Evolutionary conservation across 441 rosid species (phyloP).

Genomic region (Eutrema salsugineum): DNA sequence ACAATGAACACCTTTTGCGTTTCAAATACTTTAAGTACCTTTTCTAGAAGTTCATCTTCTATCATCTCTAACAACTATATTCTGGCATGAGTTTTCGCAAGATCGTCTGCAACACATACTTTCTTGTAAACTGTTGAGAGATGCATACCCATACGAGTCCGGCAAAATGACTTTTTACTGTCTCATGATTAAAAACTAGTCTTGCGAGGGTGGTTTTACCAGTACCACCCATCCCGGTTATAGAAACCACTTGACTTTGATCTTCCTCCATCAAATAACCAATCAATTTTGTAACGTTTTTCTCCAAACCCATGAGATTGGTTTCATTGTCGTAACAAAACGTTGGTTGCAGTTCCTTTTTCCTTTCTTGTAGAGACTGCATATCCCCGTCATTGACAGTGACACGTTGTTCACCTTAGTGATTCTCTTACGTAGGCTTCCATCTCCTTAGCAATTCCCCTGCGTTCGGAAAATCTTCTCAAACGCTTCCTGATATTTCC

Average conservation of each 20-base stretch:
- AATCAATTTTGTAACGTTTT: constrained; percentile 12
- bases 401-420: neutral
- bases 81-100: neutral
- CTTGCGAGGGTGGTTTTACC: constrained; percentile 33
- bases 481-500: neutral
- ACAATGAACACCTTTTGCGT: constrained; percentile 18
- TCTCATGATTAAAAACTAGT: constrained; percentile 19
- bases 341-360: neutral
- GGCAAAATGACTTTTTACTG: constrained; percentile 4
- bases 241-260: constrained; percentile 9
- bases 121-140: constrained; percentile 23
- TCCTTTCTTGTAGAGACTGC: neutral
- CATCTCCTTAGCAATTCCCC: neutral
- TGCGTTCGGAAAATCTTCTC: neutral
- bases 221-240: constrained; percentile 34
- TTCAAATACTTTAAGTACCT: neutral
- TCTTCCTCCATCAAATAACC: constrained; percentile 10
- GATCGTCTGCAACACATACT: constrained; percentile 17
- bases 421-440: neutral
- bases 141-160: constrained; percentile 29
- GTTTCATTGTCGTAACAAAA: constrained; percentile 13
- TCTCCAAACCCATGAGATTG: constrained; percentile 31
- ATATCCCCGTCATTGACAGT: neutral
- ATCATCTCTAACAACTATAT: neutral
- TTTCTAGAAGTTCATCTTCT: constrained; percentile 6